phyloP scores from a whole-genome alignment of 129 eudicot species.

The Escallonia herrerae region DNA sequence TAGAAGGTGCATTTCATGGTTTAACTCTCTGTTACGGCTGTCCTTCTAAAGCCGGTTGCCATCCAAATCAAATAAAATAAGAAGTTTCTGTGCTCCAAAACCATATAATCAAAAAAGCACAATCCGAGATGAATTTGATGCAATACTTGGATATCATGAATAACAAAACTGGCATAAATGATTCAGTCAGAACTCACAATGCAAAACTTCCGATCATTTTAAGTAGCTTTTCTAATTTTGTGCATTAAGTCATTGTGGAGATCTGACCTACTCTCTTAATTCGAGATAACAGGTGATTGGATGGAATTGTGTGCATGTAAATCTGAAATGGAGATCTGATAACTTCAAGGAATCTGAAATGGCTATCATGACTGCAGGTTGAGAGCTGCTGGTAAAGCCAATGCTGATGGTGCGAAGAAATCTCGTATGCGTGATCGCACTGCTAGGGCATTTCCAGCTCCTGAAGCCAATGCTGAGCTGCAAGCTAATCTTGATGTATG shows the following conservation, averaged over 20 bases:
- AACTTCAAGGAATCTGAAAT: not conserved
- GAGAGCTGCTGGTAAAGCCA: constrained; percentile 69
- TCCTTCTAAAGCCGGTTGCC: not conserved
- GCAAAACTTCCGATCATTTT: not conserved
- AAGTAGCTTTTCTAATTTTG: not conserved
- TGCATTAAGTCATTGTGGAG: not conserved
- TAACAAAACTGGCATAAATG: not conserved
- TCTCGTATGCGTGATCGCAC: constrained; percentile 52
- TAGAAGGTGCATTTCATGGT: constrained; percentile 48
- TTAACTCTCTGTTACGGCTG: not conserved
- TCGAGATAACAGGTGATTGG: not conserved
- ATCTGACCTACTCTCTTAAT: not conserved
- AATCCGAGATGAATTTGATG: not conserved
- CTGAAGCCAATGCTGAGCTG: constrained; percentile 82
- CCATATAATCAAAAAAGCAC: not conserved
- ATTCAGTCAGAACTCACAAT: not conserved
- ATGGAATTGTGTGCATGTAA: not conserved
- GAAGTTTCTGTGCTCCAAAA: not conserved
- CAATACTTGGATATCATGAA: not conserved
- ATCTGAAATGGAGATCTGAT: too few species aligned
- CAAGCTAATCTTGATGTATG: constrained; percentile 75
- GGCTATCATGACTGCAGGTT: constrained; percentile 26
- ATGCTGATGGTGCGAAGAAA: constrained; percentile 56
- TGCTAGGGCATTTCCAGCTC: constrained; percentile 66
- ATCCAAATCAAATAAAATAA: not conserved